A percentile compares a stretch with the other conserved stretches of the same genome.
Evolutionary conservation across 345 rosid genomes (phyloP).

Genomic region (Ricinus communis): DNA sequence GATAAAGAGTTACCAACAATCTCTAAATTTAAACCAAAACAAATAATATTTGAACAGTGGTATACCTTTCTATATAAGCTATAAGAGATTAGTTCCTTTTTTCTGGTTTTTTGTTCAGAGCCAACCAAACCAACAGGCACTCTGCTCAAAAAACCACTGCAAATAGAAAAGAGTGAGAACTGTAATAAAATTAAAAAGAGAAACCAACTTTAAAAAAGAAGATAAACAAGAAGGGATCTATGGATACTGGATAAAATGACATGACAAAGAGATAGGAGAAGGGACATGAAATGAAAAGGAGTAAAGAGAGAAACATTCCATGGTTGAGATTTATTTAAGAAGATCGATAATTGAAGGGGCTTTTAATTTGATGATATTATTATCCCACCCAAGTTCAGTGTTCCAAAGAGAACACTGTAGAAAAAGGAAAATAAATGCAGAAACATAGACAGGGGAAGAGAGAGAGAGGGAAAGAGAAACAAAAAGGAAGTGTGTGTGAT

Average conservation of each 20-base stretch:
- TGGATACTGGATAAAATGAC: background rate
- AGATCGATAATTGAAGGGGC: background rate
- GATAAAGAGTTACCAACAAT: conserved; percentile 1
- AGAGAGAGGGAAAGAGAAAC: conserved; percentile 10
- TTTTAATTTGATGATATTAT: too few relatives aligned
- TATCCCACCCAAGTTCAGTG: too few relatives aligned
- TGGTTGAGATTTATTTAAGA: background rate
- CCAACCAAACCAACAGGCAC: conserved; percentile 11
- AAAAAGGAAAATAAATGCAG: conserved; percentile 12
- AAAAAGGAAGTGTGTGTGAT: background rate
- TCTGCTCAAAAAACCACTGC: conserved; percentile 22
- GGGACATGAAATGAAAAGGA: background rate
- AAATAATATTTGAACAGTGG: background rate
- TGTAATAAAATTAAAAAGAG: background rate
- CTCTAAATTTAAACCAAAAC: conserved; percentile 3
- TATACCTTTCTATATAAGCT: conserved; percentile 23
- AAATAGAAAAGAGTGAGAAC: background rate
- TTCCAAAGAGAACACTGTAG: background rate
- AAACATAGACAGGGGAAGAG: conserved; percentile 6
- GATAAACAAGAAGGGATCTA: background rate
- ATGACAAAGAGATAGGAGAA: background rate
- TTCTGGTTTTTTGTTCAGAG: conserved; percentile 14
- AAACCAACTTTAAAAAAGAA: background rate
- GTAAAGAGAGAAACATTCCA: conserved; percentile 13
- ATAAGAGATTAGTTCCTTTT: background rate